Percentiles rank a stretch among this genome's conserved stretches.
Evolutionary conservation across 2,329 filamentous ascomycete genomes (phyloP).

Genomic region (Penicillium sp.): DNA sequence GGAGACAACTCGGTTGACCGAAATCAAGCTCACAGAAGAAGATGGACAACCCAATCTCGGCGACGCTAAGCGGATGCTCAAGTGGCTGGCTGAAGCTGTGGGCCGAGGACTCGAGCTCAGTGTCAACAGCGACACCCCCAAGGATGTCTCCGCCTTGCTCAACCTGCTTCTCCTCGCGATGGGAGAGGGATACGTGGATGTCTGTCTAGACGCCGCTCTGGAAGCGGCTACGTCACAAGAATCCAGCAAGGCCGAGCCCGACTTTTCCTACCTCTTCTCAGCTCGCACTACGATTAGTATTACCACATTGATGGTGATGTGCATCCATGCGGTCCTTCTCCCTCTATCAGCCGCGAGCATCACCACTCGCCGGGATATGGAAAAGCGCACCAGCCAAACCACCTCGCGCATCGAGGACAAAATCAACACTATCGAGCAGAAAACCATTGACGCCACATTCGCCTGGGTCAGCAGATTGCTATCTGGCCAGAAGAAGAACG

Average conservation of each 20-base stretch:
- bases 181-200: constrained; percentile 69
- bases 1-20: constrained; percentile 61
- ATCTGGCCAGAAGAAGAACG: constrained; percentile 70
- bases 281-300: constrained; percentile 78
- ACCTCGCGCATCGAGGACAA: constrained; percentile 76
- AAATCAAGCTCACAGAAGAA: constrained; percentile 82
- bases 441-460: constrained; percentile 62
- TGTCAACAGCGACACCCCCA: constrained; percentile 77
- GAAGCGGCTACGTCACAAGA: constrained; percentile 71
- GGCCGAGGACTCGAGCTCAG: constrained; percentile 85
- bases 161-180: constrained; percentile 76
- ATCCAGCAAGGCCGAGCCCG: constrained; percentile 70
- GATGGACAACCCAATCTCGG: constrained; percentile 73
- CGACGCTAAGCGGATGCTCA: constrained; percentile 96
- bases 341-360: constrained; percentile 82
- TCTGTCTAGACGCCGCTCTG: constrained; percentile 58
- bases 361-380: constrained; percentile 80
- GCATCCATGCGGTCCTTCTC: constrained; percentile 80
- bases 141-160: constrained; percentile 78
- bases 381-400: constrained; percentile 66
- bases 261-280: constrained; percentile 70
- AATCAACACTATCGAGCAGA: constrained; percentile 61
- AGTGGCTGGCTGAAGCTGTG: constrained; percentile 92
- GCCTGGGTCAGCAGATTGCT: constrained; percentile 69
- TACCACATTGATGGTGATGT: constrained; percentile 85